These are phyloP conservation scores for Nitzschia sp. DNA, from an alignment of 108 stramenopile genomes.

Conservation along the genomic window DNA sequence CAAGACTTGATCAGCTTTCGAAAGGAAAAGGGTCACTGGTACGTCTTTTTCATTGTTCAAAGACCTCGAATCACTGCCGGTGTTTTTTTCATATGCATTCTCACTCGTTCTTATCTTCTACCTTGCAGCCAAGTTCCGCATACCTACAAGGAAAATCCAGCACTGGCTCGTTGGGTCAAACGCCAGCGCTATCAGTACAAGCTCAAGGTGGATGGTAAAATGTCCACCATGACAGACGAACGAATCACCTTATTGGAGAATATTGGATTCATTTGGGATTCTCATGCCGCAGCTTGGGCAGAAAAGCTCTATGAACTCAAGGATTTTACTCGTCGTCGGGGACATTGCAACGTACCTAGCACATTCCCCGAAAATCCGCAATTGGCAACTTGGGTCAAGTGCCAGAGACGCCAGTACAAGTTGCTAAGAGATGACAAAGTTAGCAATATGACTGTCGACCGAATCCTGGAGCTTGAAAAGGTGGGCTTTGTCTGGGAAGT, in stretches of 20 bases:
- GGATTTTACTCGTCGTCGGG: conserved; percentile 14
- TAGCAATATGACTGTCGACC: conserved; percentile 44
- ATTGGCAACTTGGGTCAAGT: conserved; percentile 35
- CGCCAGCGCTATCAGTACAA: conserved; percentile 51
- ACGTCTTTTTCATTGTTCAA: conserved; percentile 9
- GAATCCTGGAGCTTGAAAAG: conserved; percentile 40
- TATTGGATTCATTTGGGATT: conserved; percentile 54
- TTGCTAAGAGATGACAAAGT: conserved; percentile 43
- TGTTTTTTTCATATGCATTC: background rate
- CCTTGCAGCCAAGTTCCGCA: conserved; percentile 16
- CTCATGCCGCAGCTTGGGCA: conserved; percentile 33
- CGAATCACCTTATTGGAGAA: conserved; percentile 43
- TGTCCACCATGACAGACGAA: conserved; percentile 49
- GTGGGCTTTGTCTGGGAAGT: conserved; percentile 61
- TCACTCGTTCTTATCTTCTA: background rate
- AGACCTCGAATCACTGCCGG: background rate
- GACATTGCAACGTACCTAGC: conserved; percentile 40
- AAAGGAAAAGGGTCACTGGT: conserved; percentile 30
- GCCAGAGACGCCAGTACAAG: conserved; percentile 55
- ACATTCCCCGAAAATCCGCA: conserved; percentile 34
- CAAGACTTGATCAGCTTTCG: conserved; percentile 32
- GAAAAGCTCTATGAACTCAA: conserved; percentile 29
- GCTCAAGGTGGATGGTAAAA: conserved; percentile 36
- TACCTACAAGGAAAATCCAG: conserved; percentile 20
- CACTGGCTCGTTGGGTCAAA: conserved; percentile 23